phyloP scores from a whole-genome alignment of 1,284 basidiomycete species.

The Cryptococcus jaspeensis region DNA sequence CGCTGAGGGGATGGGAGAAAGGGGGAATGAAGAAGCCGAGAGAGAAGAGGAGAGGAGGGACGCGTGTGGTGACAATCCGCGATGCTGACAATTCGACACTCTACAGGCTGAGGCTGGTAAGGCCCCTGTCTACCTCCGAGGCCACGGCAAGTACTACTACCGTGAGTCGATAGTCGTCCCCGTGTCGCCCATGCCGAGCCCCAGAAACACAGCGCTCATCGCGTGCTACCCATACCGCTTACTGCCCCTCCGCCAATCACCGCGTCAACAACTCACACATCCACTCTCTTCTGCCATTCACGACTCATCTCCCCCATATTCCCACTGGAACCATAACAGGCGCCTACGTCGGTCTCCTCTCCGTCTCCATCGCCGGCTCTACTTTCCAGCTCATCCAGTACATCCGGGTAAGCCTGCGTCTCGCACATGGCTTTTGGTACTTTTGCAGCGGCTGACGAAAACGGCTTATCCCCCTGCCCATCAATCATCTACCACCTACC shows the following conservation, averaged over 20 bases:
- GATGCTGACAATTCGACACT: background rate
- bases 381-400: slow-evolving; percentile 46
- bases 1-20: no score
- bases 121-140: slow-evolving; percentile 44
- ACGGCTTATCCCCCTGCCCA: no score
- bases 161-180: slow-evolving; percentile 28
- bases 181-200: background rate
- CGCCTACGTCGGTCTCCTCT: slow-evolving; percentile 46
- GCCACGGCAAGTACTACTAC: slow-evolving; percentile 44
- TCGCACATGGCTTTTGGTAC: no score
- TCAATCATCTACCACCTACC: no score
- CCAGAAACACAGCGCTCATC: background rate
- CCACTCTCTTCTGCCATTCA: background rate
- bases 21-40: no score
- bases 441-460: no score
- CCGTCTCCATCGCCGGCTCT: slow-evolving; percentile 37
- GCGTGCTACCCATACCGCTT: slow-evolving; percentile 1
- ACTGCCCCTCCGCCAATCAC: background rate
- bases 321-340: slow-evolving; percentile 22
- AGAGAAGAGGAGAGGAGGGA: no score
- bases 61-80: background rate
- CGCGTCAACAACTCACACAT: background rate
- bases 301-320: background rate
- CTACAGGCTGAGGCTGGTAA: slow-evolving; percentile 35
- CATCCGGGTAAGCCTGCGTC: slow-evolving; percentile 35